phyloP scores from a whole-genome alignment of 192 early-diverging fungal genomes.

The Entophlyctis luteolus region DNA sequence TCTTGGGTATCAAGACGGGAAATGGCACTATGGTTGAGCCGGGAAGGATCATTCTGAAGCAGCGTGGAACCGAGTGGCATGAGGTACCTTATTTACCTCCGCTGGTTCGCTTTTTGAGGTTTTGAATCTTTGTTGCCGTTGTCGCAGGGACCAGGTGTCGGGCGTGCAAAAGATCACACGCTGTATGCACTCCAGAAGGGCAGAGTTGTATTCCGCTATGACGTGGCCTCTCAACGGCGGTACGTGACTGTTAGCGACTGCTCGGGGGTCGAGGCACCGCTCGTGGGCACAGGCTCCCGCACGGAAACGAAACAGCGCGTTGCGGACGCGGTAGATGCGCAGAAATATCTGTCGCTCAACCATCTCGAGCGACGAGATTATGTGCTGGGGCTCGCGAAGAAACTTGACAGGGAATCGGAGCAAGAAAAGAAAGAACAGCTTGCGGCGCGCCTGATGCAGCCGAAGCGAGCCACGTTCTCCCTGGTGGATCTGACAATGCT shows the following conservation, averaged over 20 bases:
- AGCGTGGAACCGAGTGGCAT: constrained; percentile 46
- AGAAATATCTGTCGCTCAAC: constrained; percentile 38
- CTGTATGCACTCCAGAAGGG: constrained; percentile 39
- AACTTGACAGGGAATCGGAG: constrained; percentile 32
- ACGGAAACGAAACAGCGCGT: constrained; percentile 45
- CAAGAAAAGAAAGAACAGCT: constrained; percentile 10
- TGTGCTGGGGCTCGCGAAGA: constrained; percentile 36
- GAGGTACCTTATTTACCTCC: constrained; percentile 17
- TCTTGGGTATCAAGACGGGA: constrained; percentile 44
- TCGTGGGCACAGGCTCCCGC: constrained; percentile 13
- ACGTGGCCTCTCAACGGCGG: constrained; percentile 34
- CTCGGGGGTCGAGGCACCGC: constrained; percentile 7
- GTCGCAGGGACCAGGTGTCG: constrained; percentile 33
- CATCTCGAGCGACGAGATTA: constrained; percentile 30
- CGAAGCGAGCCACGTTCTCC: constrained; percentile 31
- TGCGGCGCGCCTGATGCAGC: constrained; percentile 20
- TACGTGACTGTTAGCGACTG: constrained; percentile 24
- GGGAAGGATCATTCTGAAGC: constrained; percentile 46
- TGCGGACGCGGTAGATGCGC: constrained; percentile 35
- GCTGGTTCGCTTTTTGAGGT: neutral
- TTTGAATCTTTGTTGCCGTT: neutral
- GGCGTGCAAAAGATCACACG: constrained; percentile 46
- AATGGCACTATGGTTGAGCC: constrained; percentile 37
- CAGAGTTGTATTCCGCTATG: constrained; percentile 45
- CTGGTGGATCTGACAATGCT: constrained; percentile 49